These are phyloP conservation scores for Nymphaea thermarum DNA, from an alignment of 164 flowering plant species.

Conservation along the genomic window DNA sequence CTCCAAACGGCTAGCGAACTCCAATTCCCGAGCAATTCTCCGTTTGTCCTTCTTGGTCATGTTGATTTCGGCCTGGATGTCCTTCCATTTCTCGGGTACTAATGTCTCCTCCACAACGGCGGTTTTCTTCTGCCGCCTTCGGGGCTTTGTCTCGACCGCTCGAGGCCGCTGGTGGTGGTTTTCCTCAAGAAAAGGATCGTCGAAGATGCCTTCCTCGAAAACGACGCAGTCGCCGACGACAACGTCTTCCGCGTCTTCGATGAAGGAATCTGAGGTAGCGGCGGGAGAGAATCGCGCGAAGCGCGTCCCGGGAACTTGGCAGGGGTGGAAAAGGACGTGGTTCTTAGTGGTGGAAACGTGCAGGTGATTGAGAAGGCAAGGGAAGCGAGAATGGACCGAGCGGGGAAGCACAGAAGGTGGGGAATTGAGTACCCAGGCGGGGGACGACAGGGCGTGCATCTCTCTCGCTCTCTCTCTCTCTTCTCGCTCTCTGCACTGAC, in stretches of 20 bases:
- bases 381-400: too few species aligned
- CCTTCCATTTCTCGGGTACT: conserved; percentile 68
- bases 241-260: conserved; percentile 29
- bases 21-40: conserved; percentile 41
- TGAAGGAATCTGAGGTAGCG: neutral
- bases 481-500: too few species aligned
- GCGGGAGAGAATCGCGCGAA: neutral
- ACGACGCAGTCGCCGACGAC: conserved; percentile 79
- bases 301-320: too few species aligned
- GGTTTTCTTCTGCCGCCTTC: conserved; percentile 4
- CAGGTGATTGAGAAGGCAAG: too few species aligned
- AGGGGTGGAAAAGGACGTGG: too few species aligned
- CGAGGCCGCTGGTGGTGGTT: neutral
- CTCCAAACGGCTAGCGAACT: conserved; percentile 42
- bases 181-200: conserved; percentile 42
- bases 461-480: too few species aligned
- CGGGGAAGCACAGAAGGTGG: too few species aligned
- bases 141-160: neutral
- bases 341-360: too few species aligned
- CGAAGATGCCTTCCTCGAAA: conserved; percentile 76
- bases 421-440: too few species aligned
- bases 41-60: conserved; percentile 77
- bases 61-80: conserved; percentile 46
- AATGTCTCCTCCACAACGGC: conserved; percentile 27
- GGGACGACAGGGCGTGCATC: too few species aligned